A percentile compares a stretch with the other conserved stretches of the same genome.
phyloP scores from a whole-genome alignment of 352 stramenopile genomes.

The Phytopythium montanum region DNA sequence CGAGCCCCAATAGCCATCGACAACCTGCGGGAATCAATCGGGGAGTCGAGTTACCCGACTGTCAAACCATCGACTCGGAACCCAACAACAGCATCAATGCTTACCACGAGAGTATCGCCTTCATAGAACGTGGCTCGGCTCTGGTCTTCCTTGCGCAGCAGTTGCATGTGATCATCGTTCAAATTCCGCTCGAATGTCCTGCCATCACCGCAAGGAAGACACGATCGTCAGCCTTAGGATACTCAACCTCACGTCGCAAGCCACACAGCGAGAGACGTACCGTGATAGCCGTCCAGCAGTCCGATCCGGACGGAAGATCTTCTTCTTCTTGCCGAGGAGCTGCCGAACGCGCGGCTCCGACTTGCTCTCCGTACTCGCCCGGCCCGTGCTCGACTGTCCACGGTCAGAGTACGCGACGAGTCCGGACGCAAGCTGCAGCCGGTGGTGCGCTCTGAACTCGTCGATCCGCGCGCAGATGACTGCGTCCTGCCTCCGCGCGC shows the following conservation, averaged over 20 bases:
- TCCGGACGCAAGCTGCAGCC: slow-evolving; percentile 70
- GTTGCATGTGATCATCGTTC: slow-evolving; percentile 52
- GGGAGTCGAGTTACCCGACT: background rate
- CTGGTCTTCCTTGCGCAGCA: slow-evolving; percentile 51
- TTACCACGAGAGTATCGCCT: slow-evolving; percentile 27
- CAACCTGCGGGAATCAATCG: slow-evolving; percentile 17
- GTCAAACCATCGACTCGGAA: background rate
- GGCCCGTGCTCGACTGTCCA: slow-evolving; percentile 20
- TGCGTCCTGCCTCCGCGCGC: slow-evolving; percentile 58
- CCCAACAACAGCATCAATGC: background rate
- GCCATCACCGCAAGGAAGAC: slow-evolving; percentile 2
- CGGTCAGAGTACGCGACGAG: slow-evolving; percentile 70
- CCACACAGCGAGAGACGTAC: slow-evolving; percentile 18
- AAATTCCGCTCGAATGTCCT: slow-evolving; percentile 73
- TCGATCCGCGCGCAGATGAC: slow-evolving; percentile 71
- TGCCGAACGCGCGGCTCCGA: slow-evolving; percentile 49
- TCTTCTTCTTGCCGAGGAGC: slow-evolving; percentile 57
- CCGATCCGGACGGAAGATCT: slow-evolving; percentile 60
- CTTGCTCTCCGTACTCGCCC: slow-evolving; percentile 35
- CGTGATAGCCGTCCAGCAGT: slow-evolving; percentile 39
- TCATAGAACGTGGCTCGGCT: slow-evolving; percentile 64
- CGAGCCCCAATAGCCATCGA: slow-evolving; percentile 63
- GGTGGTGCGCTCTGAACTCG: slow-evolving; percentile 81
- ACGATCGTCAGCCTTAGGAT: background rate
- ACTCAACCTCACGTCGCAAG: background rate